Evolutionary conservation across 176 grass and related monocot genomes (phyloP).

Genomic region (Musa troglodytarum): DNA sequence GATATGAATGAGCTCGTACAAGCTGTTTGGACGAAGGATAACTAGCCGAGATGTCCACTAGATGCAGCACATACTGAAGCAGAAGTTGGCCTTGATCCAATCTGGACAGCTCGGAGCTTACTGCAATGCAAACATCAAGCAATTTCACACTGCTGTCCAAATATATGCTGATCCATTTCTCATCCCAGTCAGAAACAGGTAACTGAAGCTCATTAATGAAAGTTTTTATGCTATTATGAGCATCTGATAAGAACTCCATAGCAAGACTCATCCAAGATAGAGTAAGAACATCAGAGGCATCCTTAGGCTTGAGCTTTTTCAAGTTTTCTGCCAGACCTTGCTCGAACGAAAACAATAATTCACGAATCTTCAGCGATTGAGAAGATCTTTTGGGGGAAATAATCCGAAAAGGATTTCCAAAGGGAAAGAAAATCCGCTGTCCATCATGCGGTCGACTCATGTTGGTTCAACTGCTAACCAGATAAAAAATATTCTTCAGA

Average conservation of each 20-base stretch:
- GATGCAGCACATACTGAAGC: slow-evolving; percentile 52
- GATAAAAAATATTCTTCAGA: not conserved
- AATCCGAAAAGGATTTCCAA: slow-evolving; percentile 58
- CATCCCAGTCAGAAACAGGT: slow-evolving; percentile 76
- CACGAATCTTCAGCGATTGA: slow-evolving; percentile 42
- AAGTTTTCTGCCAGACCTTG: slow-evolving; percentile 49
- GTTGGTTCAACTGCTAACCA: slow-evolving; percentile 18
- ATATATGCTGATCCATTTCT: slow-evolving; percentile 86
- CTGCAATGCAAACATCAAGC: slow-evolving; percentile 47
- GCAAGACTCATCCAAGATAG: slow-evolving; percentile 67
- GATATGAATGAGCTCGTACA: slow-evolving; percentile 30
- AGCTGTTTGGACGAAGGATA: slow-evolving; percentile 38
- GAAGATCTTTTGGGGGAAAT: slow-evolving; percentile 35
- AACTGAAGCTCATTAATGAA: slow-evolving; percentile 71
- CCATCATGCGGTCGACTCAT: slow-evolving; percentile 61
- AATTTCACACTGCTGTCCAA: slow-evolving; percentile 72
- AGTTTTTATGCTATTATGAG: slow-evolving; percentile 36
- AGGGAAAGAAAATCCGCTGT: slow-evolving; percentile 39
- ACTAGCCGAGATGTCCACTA: slow-evolving; percentile 23
- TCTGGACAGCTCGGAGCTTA: slow-evolving; percentile 65
- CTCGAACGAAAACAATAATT: slow-evolving; percentile 45
- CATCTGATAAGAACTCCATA: slow-evolving; percentile 36
- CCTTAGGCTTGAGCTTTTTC: slow-evolving; percentile 58
- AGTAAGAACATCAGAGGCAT: slow-evolving; percentile 37
- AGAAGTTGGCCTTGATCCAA: slow-evolving; percentile 69